Conservation (phyloP, 495 filamentous ascomycete species). For the Penicillium bialowiezense region DNA sequence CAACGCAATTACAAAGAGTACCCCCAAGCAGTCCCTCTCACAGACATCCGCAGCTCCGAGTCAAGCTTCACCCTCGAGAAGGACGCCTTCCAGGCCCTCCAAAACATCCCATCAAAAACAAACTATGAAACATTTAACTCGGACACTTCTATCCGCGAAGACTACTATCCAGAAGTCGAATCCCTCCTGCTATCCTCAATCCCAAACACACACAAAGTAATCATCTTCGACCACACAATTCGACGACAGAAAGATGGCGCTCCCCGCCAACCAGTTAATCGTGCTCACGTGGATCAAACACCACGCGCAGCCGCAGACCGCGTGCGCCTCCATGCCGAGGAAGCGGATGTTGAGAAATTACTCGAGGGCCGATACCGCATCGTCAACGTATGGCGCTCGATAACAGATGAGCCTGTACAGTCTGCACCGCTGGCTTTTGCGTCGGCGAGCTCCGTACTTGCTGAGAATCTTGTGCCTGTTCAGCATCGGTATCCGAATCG, state of each 20-base stretch:
- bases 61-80: too few relatives aligned
- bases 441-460: slow-evolving; percentile 52
- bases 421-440: slow-evolving; percentile 70
- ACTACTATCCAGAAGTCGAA: slow-evolving; percentile 85
- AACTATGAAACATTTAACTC: too few relatives aligned
- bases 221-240: slow-evolving; percentile 91
- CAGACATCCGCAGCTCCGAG: too few relatives aligned
- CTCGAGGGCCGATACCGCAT: slow-evolving; percentile 68
- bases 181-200: slow-evolving; percentile 58
- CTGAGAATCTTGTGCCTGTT: slow-evolving; percentile 62
- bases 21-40: too few relatives aligned
- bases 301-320: slow-evolving; percentile 57
- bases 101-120: too few relatives aligned
- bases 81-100: too few relatives aligned
- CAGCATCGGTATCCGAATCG: slow-evolving; percentile 74
- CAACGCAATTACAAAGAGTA: too few relatives aligned
- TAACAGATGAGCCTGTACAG: slow-evolving; percentile 72
- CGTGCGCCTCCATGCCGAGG: slow-evolving; percentile 55
- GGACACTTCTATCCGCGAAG: too few relatives aligned
- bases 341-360: slow-evolving; percentile 48
- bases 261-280: slow-evolving; percentile 59
- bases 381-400: slow-evolving; percentile 83
- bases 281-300: slow-evolving; percentile 86
- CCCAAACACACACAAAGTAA: slow-evolving; percentile 58
- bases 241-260: slow-evolving; percentile 56